phyloP scores from a whole-genome alignment of 768 basidiomycete genomes.

The Tylopilus vinaceipallidus region DNA sequence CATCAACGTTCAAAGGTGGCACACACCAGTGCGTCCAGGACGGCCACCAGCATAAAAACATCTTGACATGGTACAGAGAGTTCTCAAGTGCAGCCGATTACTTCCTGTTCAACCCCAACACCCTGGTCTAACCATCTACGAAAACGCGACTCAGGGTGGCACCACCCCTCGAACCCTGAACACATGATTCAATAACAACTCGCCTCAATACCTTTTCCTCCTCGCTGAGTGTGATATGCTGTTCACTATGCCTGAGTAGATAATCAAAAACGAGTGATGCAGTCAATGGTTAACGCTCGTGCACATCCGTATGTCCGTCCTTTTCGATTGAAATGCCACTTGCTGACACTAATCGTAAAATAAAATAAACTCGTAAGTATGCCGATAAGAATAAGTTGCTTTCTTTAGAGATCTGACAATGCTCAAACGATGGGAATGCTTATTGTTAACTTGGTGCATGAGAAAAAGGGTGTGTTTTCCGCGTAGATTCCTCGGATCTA shows the following conservation, averaged over 20 bases:
- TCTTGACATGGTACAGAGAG: neutral
- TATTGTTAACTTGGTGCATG: too few relatives aligned
- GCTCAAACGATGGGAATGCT: too few relatives aligned
- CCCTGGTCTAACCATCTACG: neutral
- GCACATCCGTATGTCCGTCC: too few relatives aligned
- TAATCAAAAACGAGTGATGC: neutral
- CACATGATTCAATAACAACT: neutral
- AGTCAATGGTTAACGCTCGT: too few relatives aligned
- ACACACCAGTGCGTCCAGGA: too few relatives aligned
- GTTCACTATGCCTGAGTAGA: neutral
- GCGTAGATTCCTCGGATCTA: slow-evolving; percentile 10
- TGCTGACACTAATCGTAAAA: too few relatives aligned
- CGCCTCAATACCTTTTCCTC: neutral
- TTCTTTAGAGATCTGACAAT: too few relatives aligned
- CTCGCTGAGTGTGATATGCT: neutral
- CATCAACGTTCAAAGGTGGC: neutral
- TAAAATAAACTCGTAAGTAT: too few relatives aligned
- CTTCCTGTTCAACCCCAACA: neutral
- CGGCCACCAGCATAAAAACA: neutral
- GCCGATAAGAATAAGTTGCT: too few relatives aligned
- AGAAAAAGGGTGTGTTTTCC: too few relatives aligned
- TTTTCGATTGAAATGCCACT: too few relatives aligned
- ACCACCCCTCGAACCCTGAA: neutral
- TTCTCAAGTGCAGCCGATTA: neutral
- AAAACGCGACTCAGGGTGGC: neutral